Conservation (phyloP, 805 yeast species). For the Yarrowia phangngaensis region DNA sequence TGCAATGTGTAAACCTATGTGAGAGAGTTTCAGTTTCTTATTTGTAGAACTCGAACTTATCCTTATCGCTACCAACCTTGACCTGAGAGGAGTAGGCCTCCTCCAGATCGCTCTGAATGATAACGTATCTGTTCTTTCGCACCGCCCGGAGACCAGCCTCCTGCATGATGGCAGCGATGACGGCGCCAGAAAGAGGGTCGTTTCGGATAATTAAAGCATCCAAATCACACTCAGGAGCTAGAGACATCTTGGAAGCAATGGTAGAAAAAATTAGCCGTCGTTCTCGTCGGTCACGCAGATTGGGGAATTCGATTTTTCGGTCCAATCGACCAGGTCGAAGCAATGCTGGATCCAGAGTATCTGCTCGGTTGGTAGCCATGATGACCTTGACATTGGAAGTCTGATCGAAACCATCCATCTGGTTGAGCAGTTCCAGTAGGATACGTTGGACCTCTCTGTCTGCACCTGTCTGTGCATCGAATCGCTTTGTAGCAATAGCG, state of each 20-base stretch:
- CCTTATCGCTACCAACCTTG: constrained; percentile 90
- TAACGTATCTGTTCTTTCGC: constrained; percentile 95
- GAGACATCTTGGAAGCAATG: constrained; percentile 93
- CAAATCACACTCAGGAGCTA: constrained; percentile 95
- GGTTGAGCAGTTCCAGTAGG: constrained; percentile 88
- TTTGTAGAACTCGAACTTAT: constrained; percentile 96
- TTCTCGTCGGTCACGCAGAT: constrained; percentile 93
- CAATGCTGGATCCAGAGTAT: constrained; percentile 95
- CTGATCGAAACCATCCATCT: constrained; percentile 99
- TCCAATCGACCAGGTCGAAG: constrained; percentile 98
- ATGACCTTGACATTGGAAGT: constrained; percentile 91
- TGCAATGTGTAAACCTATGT: constrained; percentile 17
- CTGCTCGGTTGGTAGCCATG: constrained; percentile 99
- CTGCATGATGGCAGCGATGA: constrained; percentile 99
- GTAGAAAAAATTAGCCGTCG: constrained; percentile 95
- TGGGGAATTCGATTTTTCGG: constrained; percentile 96
- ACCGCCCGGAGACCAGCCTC: constrained; percentile 99
- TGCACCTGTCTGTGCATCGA: constrained; percentile 99
- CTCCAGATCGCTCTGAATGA: constrained; percentile 91
- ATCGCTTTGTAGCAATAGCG: constrained; percentile 98
- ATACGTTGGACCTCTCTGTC: constrained; percentile 99
- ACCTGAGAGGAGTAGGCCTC: constrained; percentile 98
- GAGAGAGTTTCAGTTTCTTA: constrained; percentile 37
- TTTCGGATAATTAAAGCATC: constrained; percentile 93
- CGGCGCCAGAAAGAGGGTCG: constrained; percentile 93